Conservation (phyloP, 305 asterid species). For the Coffea humblotiana region DNA sequence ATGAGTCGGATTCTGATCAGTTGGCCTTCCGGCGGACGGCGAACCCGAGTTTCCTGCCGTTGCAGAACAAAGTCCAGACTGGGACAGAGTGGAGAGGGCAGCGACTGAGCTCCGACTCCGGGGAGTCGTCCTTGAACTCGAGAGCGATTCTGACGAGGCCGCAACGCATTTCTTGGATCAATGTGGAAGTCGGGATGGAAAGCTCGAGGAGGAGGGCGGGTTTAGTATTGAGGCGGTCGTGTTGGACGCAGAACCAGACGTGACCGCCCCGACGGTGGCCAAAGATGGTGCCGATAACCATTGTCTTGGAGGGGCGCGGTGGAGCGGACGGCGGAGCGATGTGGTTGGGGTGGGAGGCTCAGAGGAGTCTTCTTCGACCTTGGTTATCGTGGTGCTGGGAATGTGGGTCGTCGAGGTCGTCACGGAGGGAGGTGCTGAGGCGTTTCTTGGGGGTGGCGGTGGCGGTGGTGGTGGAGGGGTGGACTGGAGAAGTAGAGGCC, state of each 20-base stretch:
- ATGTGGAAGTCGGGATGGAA: constrained; percentile 72
- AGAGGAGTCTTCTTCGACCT: constrained; percentile 32
- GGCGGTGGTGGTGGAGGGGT: constrained; percentile 33
- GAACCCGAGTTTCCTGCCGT: constrained; percentile 77
- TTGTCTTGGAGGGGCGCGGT: constrained; percentile 73
- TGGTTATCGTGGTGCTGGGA: constrained; percentile 21
- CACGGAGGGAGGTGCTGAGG: constrained; percentile 87
- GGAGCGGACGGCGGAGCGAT: constrained; percentile 28
- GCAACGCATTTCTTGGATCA: constrained; percentile 76
- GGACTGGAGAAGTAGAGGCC: constrained; percentile 43
- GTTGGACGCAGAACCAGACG: constrained; percentile 90
- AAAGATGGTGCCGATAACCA: constrained; percentile 89
- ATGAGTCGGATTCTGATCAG: constrained; percentile 48
- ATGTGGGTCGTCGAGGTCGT: constrained; percentile 46
- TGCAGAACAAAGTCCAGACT: constrained; percentile 78
- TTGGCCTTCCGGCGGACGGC: constrained; percentile 70
- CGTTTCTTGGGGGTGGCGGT: constrained; percentile 60
- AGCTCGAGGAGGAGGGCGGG: constrained; percentile 85
- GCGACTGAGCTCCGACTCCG: constrained; percentile 51
- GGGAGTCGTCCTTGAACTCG: constrained; percentile 59
- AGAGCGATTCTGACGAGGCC: constrained; percentile 79
- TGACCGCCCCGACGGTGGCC: constrained; percentile 74
- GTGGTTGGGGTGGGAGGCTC: constrained; percentile 32
- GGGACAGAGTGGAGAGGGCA: constrained; percentile 81
- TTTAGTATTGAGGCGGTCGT: constrained; percentile 54